Percentiles rank a stretch among this genome's conserved stretches.
Conservation (phyloP, 768 basidiomycete genomes). For the Paxillus ammoniavirescens region DNA sequence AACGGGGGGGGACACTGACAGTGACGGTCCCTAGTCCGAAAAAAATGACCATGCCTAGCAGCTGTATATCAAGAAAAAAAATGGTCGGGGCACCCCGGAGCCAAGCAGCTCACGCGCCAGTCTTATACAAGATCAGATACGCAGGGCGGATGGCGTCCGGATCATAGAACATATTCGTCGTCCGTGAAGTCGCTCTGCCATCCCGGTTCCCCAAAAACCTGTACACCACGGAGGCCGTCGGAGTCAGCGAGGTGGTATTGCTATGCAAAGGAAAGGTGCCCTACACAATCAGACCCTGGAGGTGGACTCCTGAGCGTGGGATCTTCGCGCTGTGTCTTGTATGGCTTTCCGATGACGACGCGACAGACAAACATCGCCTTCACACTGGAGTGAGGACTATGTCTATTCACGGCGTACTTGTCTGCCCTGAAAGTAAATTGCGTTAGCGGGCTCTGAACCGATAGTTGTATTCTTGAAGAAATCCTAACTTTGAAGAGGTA, state of each 20-base stretch:
- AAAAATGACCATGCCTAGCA: too few species aligned
- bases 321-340: slow-evolving; percentile 6
- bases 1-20: too few species aligned
- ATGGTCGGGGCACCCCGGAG: too few species aligned
- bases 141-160: slow-evolving; percentile 23
- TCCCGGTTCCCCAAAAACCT: slow-evolving; percentile 16
- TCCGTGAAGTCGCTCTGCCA: slow-evolving; percentile 10
- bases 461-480: neutral
- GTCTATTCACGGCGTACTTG: slow-evolving; percentile 12
- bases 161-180: slow-evolving; percentile 27
- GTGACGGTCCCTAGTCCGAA: too few species aligned
- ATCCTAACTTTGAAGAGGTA: slow-evolving; percentile 23
- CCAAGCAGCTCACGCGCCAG: neutral
- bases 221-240: neutral
- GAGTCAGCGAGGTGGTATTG: too few species aligned
- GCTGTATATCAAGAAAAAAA: too few species aligned
- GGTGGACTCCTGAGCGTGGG: slow-evolving; percentile 14
- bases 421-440: slow-evolving; percentile 12
- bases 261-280: too few species aligned
- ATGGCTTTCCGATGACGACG: slow-evolving; percentile 17
- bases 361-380: slow-evolving; percentile 25
- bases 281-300: too few species aligned
- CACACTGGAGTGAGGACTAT: slow-evolving; percentile 6
- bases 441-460: too few species aligned
- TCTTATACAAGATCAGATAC: slow-evolving; percentile 24